Evolutionary conservation across 2,329 filamentous ascomycete genomes (phyloP).

Genomic region (Botrytis squamosa): DNA sequence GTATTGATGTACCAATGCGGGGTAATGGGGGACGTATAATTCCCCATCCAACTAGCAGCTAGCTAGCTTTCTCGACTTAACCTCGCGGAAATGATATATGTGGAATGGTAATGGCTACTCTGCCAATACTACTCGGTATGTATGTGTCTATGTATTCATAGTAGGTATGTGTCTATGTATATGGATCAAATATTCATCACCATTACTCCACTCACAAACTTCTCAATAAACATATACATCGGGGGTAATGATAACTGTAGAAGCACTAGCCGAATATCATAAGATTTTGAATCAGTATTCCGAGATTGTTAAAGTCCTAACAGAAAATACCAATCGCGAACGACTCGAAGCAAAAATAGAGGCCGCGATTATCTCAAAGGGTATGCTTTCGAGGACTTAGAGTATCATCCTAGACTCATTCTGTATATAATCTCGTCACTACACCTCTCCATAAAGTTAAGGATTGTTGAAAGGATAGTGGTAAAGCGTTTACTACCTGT

Average conservation of each 20-base stretch:
- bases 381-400: background rate
- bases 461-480: background rate
- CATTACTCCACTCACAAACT: background rate
- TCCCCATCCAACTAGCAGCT: background rate
- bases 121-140: background rate
- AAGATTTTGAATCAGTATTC: too few relatives aligned
- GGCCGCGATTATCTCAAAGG: background rate
- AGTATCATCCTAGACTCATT: too few relatives aligned
- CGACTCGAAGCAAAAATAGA: background rate
- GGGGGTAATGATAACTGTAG: background rate
- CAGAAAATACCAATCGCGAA: background rate
- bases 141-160: too few relatives aligned
- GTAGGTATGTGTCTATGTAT: too few relatives aligned
- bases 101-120: background rate
- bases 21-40: background rate
- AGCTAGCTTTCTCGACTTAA: background rate
- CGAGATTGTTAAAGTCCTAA: background rate
- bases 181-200: background rate
- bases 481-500: background rate
- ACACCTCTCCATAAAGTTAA: background rate
- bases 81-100: background rate
- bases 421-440: background rate
- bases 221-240: background rate
- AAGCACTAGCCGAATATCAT: background rate
- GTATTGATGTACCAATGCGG: background rate